These are phyloP conservation scores for Mortierella sp. DNA, from an alignment of 371 early-diverging fungal genomes.

Conservation along the genomic window DNA sequence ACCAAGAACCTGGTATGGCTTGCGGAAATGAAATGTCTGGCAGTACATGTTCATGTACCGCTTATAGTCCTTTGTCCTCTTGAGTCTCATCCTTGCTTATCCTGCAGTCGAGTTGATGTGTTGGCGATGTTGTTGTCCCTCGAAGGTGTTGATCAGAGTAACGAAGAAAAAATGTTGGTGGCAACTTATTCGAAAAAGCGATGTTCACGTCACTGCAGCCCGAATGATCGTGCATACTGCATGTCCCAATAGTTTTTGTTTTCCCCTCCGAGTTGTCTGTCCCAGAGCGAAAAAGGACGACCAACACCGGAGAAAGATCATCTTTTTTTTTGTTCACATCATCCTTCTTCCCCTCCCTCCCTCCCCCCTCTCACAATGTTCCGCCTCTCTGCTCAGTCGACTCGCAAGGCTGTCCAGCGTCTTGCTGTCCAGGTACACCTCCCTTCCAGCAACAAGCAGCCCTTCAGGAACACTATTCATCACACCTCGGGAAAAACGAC, in stretches of 20 bases:
- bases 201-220: not conserved
- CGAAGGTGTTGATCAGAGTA: not conserved
- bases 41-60: slow-evolving; percentile 84
- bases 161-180: not conserved
- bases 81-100: slow-evolving; percentile 75
- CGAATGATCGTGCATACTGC: not conserved
- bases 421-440: slow-evolving; percentile 57
- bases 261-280: slow-evolving; percentile 12
- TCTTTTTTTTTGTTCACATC: slow-evolving; percentile 12
- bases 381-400: slow-evolving; percentile 58
- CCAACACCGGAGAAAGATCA: slow-evolving; percentile 14
- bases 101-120: not conserved
- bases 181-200: not conserved
- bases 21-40: slow-evolving; percentile 85
- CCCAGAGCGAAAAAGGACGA: not conserved
- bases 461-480: not conserved
- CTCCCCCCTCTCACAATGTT: slow-evolving; percentile 45
- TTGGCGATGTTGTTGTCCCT: not conserved
- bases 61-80: slow-evolving; percentile 83
- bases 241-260: slow-evolving; percentile 5
- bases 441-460: not conserved
- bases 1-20: slow-evolving; percentile 92
- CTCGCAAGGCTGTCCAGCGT: slow-evolving; percentile 59
- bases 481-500: slow-evolving; percentile 7
- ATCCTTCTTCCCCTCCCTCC: slow-evolving; percentile 20